Evolutionary conservation across 2,329 filamentous ascomycete species (phyloP), one percentile per base, ranked within the genome.

Genomic region (Graphium sp.): DNA sequence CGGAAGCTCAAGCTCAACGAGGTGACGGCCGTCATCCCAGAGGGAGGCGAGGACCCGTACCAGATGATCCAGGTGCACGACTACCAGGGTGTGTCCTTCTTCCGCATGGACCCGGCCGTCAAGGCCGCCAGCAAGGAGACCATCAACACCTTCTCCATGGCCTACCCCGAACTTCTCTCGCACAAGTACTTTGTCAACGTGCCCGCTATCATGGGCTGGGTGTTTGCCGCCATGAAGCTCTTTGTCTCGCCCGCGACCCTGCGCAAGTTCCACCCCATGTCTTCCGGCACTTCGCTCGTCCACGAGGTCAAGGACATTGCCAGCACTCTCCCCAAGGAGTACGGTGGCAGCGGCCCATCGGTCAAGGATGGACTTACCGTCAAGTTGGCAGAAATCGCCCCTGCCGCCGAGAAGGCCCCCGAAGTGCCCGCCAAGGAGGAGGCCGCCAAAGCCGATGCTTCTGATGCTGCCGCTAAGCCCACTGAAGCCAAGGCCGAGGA

Each of bases 161-260:
- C 80, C 39, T 94, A 94, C 55, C 85, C 87, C 0, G 87, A 94
- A 58, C 71, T 92, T 7, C 65, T 94, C 15, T 35, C 45, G 6
- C 60, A 87, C 56, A 94, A 94, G 61, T 94, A 85, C 64, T 94
- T 94, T 47, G 79, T 94, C 55, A 94, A 94, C 44, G 82, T 94
- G 5, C 87, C 87, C 0, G 54, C 74, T 32, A 62, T 94, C 43
- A 94, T 94, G 85, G 80, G 82, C 32, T 94, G 85, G 63, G 67
- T 84, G 47, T 84, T 79, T 48, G 58, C 61, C 13, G 64, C 75
- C 30, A 75, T 84, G 58, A 84, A 83, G 58, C 53, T 81, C 12
- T 76, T 85, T 48, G 58, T 84, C 24, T 71, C 74, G 18, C 61
- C 72, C 28, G 75, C 77, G 44, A 84, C 79, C 1, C 63, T 78